Percentiles rank a stretch among this genome's conserved stretches.
Conservation (phyloP, 805 yeast genomes). For the Maudiozyma barnettii region DNA sequence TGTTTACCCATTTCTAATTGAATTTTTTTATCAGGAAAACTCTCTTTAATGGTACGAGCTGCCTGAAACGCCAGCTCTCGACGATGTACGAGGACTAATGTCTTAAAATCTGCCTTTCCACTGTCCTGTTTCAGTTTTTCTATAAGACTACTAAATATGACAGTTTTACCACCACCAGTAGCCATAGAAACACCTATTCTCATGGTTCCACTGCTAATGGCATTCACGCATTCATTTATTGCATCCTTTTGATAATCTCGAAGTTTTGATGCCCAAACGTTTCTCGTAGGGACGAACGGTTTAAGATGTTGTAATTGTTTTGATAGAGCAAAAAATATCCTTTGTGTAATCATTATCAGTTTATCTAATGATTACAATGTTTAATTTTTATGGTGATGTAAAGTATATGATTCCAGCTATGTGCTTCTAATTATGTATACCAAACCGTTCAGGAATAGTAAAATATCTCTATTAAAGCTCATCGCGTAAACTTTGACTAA, state of each 20-base stretch:
- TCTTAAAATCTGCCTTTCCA: conserved; percentile 1
- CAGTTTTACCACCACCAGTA: conserved; percentile 94
- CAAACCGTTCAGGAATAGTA: too few species aligned
- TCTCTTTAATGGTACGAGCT: conserved; percentile 34
- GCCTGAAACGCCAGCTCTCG: conserved; percentile 74
- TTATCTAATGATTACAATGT: too few species aligned
- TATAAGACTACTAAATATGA: conserved; percentile 55
- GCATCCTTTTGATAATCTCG: conserved; percentile 66
- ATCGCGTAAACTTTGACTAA: too few species aligned
- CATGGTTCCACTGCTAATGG: conserved; percentile 37
- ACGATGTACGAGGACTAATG: conserved; percentile 68
- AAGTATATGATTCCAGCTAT: too few species aligned
- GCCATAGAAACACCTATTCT: conserved; percentile 79
- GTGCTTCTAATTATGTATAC: too few species aligned
- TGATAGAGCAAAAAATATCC: too few species aligned
- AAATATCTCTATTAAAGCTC: too few species aligned
- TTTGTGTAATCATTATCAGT: too few species aligned
- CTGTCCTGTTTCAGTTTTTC: conserved; percentile 22
- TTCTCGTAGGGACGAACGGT: neutral
- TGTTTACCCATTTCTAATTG: conserved; percentile 61
- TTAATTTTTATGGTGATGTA: too few species aligned
- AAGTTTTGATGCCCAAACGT: conserved; percentile 10
- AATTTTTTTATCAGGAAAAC: conserved; percentile 44
- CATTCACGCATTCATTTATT: conserved; percentile 41
- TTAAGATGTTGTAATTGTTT: neutral